A percentile compares a stretch with the other conserved stretches of the same genome.
phyloP scores from a whole-genome alignment of 495 filamentous ascomycete genomes.

The Parathielavia hyrcaniae region DNA sequence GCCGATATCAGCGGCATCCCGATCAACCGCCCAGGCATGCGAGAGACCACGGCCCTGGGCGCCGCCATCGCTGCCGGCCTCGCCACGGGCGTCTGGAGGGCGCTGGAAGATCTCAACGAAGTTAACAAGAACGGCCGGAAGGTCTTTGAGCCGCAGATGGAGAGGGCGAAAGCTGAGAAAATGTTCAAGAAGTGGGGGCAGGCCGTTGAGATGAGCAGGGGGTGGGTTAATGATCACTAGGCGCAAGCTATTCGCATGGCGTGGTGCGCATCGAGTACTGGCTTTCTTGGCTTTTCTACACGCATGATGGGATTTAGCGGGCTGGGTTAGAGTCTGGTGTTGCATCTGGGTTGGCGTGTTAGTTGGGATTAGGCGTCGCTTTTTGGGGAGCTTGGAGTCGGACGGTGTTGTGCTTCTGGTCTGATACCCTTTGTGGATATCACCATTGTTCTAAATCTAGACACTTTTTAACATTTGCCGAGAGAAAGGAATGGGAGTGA shows the following conservation, averaged over 20 bases:
- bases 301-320: not conserved
- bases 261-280: not conserved
- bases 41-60: slow-evolving; percentile 87
- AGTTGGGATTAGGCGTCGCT: not conserved
- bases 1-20: slow-evolving; percentile 84
- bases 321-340: not conserved
- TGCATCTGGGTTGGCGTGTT: not conserved
- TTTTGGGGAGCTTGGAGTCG: not conserved
- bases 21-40: slow-evolving; percentile 83
- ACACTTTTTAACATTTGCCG: no score
- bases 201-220: slow-evolving; percentile 84
- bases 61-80: slow-evolving; percentile 93
- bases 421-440: no score
- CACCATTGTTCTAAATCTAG: no score
- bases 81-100: slow-evolving; percentile 74
- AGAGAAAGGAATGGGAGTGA: no score
- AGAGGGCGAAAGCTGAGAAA: slow-evolving; percentile 50
- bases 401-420: no score
- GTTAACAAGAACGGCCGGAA: slow-evolving; percentile 71
- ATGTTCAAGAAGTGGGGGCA: slow-evolving; percentile 79
- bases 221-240: slow-evolving; percentile 54
- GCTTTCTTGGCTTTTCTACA: not conserved
- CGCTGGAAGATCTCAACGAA: slow-evolving; percentile 68
- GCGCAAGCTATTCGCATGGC: not conserved
- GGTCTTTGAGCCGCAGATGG: slow-evolving; percentile 64